Base-by-base conservation (phyloP, 2,329 filamentous ascomycete genomes). In the Fusarium sulawesiense region DNA sequence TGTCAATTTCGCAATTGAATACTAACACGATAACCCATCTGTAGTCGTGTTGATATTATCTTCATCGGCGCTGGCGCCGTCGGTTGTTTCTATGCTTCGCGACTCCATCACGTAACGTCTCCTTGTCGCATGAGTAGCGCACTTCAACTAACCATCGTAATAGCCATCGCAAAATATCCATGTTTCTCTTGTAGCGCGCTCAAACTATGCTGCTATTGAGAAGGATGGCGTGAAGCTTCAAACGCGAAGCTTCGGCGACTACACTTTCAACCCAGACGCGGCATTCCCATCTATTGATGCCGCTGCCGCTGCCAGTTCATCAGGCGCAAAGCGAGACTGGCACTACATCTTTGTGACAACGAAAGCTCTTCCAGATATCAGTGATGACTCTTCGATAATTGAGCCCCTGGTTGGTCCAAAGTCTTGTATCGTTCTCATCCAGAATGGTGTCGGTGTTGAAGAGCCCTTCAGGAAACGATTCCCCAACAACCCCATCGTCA, bases 31-130 rank as follows among this genome's bases (percentile, higher is more conserved):
- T 9, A 42, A 23, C 21, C 37, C 13, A 34, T 12, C 25, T 49
- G 27, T 20, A 74, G 72, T 53, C 74, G 74, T 48, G 80, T 85
- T 27, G 84, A 89, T 68, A 82, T 92, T 59, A 84, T 92, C 60
- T 89, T 92, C 71, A 86, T 92, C 62, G 90, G 91, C 76, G 90
- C 90, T 23, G 91, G 90, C 70, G 90, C 91, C 65, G 89, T 93
- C 44, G 91, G 91, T 58, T 91, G 89, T 58, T 92, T 92, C 81
- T 92, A 92, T 74, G 90, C 89, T 48, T 91, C 90, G 9, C 84
- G 91, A 23, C 83, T 92, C 18, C 89, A 91, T 71, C 83, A 87
- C 71, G 87, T 87, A 80, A 74, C 77, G 72, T 45, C 29, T 47
- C 27, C 48, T 55, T 42, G 25, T n/a, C 34, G 42, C 44, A 55